Base-by-base conservation (phyloP, 1,284 basidiomycete genomes). In the Omphalotus olearius region DNA sequence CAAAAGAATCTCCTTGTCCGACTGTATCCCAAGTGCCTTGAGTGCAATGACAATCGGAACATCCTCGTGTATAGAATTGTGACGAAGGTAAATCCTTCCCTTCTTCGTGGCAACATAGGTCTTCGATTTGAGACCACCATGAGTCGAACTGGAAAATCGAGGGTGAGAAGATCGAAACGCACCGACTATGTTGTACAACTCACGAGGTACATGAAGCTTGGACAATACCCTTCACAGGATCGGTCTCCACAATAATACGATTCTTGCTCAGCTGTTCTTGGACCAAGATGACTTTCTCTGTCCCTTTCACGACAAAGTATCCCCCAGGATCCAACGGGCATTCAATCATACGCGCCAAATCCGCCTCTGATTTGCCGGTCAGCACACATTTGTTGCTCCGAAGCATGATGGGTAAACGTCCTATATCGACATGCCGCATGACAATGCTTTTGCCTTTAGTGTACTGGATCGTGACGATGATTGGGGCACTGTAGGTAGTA, bases 201-300 rank as follows among this genome's bases (percentile, higher is more conserved):
- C 64, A 94, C 89, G 93, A 96, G 45, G 97, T 99, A 70, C 98
- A 98, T 16, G 93, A 96, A 7, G 97, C 95, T 64, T 93, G 93
- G 0, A 98, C 95, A 42, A 91, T 75, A 13, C 92, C 92, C 70
- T 99, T 99, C 43, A 88, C 87, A 6, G 81, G 72, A 69, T 98
- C 91, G 36, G 88, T 89, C 74, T 99, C 98, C 58, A 99, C 96
- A 57, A 99, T 97, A 66, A 99, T 99, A 53, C 97, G 84, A 71
- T 99, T 99, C 76, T 99, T 99, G 77, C 92, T 95, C 62, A 99
- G 74, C 71, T 99, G 97, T 68, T 99, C 98, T 69, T 99, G 97
- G 1, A 99, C 96, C 53, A 99, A 78, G 59, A 99, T 99, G 62
- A 99, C 97, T 74, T 99, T 99, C 71, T 99, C 97, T 16, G 98